Percentiles rank a stretch among this genome's conserved stretches.
phyloP scores from a whole-genome alignment of 1,139 yeast species.

The Trichomonascaceae sp. region DNA sequence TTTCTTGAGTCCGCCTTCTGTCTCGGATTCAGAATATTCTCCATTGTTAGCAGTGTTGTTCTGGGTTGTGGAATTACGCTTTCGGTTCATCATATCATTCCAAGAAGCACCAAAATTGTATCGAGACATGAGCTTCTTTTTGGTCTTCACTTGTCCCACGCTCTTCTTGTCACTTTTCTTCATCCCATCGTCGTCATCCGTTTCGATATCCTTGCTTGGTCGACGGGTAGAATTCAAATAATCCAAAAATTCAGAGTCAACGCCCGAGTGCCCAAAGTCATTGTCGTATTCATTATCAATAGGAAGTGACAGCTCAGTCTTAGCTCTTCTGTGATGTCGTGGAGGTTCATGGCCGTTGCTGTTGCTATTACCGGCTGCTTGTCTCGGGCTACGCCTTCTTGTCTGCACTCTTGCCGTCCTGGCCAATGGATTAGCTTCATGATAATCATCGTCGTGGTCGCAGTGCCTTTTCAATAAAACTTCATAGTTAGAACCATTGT shows the following conservation, averaged over 20 bases:
- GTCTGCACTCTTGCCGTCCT: slow-evolving; percentile 8
- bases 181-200: background rate
- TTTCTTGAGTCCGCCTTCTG: slow-evolving; percentile 7
- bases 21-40: slow-evolving; percentile 10
- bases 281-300: slow-evolving; percentile 2
- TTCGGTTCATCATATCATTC: slow-evolving; percentile 14
- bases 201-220: background rate
- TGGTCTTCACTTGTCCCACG: slow-evolving; percentile 8
- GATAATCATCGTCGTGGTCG: slow-evolving; percentile 2
- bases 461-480: slow-evolving; percentile 37
- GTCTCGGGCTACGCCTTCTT: slow-evolving; percentile 1
- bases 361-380: background rate
- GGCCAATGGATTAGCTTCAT: background rate
- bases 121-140: slow-evolving; percentile 28
- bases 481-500: slow-evolving; percentile 51
- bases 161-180: slow-evolving; percentile 3
- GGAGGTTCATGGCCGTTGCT: background rate
- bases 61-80: slow-evolving; percentile 3
- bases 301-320: slow-evolving; percentile 10
- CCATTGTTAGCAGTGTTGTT: slow-evolving; percentile 11
- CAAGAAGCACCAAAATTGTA: slow-evolving; percentile 36
- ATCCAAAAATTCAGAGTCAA: slow-evolving; percentile 12
- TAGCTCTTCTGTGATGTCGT: slow-evolving; percentile 13
- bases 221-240: background rate
- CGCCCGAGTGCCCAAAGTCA: slow-evolving; percentile 9